phyloP scores from a whole-genome alignment of 495 filamentous ascomycete genomes.

The Penicillium turbatum region DNA sequence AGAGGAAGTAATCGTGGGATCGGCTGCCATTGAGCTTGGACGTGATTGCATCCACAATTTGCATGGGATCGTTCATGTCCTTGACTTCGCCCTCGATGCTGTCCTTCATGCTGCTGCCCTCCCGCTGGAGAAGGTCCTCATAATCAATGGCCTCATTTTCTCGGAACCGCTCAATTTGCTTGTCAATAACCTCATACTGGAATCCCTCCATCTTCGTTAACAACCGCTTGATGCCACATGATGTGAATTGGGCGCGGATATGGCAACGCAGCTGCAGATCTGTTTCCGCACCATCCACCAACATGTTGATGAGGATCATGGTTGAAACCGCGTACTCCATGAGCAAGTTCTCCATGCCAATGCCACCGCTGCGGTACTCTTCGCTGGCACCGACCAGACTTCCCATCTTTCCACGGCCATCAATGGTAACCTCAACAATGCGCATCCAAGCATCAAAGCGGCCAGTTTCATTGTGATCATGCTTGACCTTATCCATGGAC shows the following conservation, averaged over 20 bases:
- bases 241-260: slow-evolving; percentile 92
- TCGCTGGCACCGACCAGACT: slow-evolving; percentile 95
- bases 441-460: slow-evolving; percentile 99
- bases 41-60: slow-evolving; percentile 93
- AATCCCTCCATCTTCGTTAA: slow-evolving; percentile 96
- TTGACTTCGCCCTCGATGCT: slow-evolving; percentile 86
- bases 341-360: slow-evolving; percentile 96
- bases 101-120: slow-evolving; percentile 85
- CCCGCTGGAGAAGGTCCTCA: slow-evolving; percentile 90
- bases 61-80: slow-evolving; percentile 87
- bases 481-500: slow-evolving; percentile 88
- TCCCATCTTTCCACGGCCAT: slow-evolving; percentile 97
- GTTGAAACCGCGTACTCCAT: slow-evolving; percentile 99
- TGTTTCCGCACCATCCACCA: slow-evolving; percentile 83
- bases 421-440: slow-evolving; percentile 93
- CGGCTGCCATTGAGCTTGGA: slow-evolving; percentile 77
- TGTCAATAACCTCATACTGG: slow-evolving; percentile 97
- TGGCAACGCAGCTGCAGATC: slow-evolving; percentile 91
- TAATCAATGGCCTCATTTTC: slow-evolving; percentile 97
- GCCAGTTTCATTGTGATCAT: slow-evolving; percentile 84
- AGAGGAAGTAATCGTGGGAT: slow-evolving; percentile 92
- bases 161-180: slow-evolving; percentile 91
- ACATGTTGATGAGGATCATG: slow-evolving; percentile 92
- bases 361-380: slow-evolving; percentile 92
- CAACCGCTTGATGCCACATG: slow-evolving; percentile 92